Base-by-base conservation (phyloP, 78 protist species). In the Monocercomonoides exilis region DNA sequence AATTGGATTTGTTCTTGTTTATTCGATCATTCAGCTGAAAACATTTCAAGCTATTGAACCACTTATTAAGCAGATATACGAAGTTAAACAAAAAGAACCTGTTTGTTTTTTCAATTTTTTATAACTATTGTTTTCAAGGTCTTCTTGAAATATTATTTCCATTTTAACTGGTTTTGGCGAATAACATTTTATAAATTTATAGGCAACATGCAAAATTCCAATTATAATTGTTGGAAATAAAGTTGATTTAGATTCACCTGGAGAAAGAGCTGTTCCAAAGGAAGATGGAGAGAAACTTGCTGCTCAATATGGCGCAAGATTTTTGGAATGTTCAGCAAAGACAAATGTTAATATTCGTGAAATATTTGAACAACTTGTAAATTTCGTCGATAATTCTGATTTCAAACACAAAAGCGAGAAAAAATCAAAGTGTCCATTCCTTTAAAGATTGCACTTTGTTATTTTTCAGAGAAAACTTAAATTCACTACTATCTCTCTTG, bases 321-420 rank as follows among this genome's bases (percentile, higher is more conserved):
- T 79, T 41, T 4, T 79, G n/a, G 82, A 79, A 79, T 4, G 42
- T 4, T 79, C 82, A 33, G 82, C 82, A 5, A 79, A 79, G 82
- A 21, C 82, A 29, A 79, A 79, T 41, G 43, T 79, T 6, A 79
- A 79, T 32, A 79, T 79, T 79, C 82, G 82, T 79, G 82, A 79
- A 4, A 21, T 6, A 38, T 79, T 79, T 41, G 4, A 4, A 29
- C 43, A 79, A 21, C 6, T 79, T 41, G 21, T 79, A 33, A 6
- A 21, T 41, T 29, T 32, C 5, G 11, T 79, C 36, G 21, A 79
- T 41, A 79, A 79, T 41, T 33, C 43, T 4, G 82, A 79, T 5
- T 79, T 79, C 82, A 6, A 21, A 6, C 82, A 6, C 82, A 6
- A 79, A 41, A 33, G 45, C 4, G 5, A 6, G 43, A 79, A 79